These are phyloP conservation scores for Fusarium staphyleae DNA, from an alignment of 2,329 filamentous ascomycete species.

Conservation along the genomic window DNA sequence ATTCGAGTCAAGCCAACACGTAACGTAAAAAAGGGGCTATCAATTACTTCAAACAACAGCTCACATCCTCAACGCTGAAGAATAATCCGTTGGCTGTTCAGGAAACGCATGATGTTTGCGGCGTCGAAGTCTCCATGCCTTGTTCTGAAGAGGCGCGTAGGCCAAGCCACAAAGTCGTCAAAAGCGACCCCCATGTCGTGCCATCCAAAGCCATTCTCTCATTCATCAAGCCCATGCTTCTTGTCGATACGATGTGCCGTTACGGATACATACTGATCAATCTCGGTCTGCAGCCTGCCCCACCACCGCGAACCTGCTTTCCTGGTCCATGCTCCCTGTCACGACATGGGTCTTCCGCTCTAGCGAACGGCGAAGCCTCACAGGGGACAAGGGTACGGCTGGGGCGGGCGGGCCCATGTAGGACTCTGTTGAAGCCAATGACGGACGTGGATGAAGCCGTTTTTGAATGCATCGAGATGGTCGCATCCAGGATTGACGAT, in stretches of 20 bases:
- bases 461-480: conserved; percentile 29
- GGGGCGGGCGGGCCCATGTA: conserved; percentile 15
- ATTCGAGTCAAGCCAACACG: not conserved
- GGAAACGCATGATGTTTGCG: not conserved
- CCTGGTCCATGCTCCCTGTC: conserved; percentile 18
- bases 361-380: conserved; percentile 31
- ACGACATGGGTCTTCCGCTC: conserved; percentile 18
- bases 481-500: conserved; percentile 2
- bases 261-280: conserved; percentile 31
- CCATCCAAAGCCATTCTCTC: not conserved
- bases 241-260: conserved; percentile 14
- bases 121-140: conserved; percentile 13
- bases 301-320: conserved; percentile 13
- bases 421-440: conserved; percentile 23
- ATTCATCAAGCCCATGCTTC: conserved; percentile 5
- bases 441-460: conserved; percentile 15
- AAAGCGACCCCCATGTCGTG: too few species aligned
- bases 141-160: not conserved
- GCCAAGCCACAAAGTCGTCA: too few species aligned
- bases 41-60: not conserved
- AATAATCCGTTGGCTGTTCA: conserved; percentile 8
- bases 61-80: not conserved
- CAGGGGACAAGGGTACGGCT: not conserved
- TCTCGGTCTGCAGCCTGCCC: conserved; percentile 33
- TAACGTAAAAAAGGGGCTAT: not conserved